Evolutionary conservation across 1,284 basidiomycete species (phyloP).

Genomic region (Fistulina hepatica): DNA sequence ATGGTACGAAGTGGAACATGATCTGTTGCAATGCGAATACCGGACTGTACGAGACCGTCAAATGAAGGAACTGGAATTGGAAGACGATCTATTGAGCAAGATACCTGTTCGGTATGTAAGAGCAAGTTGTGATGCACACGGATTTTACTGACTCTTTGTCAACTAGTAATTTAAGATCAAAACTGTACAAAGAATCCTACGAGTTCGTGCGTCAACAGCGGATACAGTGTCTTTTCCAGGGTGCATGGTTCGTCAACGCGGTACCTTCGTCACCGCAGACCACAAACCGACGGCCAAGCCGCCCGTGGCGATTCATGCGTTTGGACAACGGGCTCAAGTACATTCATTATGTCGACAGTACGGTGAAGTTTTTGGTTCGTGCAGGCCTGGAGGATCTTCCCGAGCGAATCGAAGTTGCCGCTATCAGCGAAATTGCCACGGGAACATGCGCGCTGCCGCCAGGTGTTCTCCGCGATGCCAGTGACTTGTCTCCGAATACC

Average conservation of each 20-base stretch:
- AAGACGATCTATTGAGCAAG: conserved; percentile 83
- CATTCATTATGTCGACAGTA: conserved; percentile 75
- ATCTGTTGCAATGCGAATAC: conserved; percentile 83
- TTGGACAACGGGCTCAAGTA: conserved; percentile 71
- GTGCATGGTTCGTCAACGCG: conserved; percentile 86
- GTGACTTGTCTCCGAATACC: conserved; percentile 36
- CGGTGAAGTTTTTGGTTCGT: conserved; percentile 65
- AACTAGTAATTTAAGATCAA: conserved; percentile 72
- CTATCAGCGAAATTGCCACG: conserved; percentile 68
- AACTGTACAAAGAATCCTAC: conserved; percentile 84
- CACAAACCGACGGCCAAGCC: conserved; percentile 46
- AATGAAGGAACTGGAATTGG: conserved; percentile 87
- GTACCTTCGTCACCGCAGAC: conserved; percentile 40
- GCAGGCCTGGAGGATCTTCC: conserved; percentile 79
- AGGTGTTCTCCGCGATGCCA: conserved; percentile 46
- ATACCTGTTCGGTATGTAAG: conserved; percentile 67
- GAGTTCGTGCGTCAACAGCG: conserved; percentile 90
- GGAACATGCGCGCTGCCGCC: conserved; percentile 68
- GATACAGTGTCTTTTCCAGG: conserved; percentile 77
- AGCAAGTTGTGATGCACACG: neutral
- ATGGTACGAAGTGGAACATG: conserved; percentile 80
- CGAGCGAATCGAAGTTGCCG: conserved; percentile 72
- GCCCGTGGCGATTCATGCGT: conserved; percentile 72
- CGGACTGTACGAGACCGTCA: conserved; percentile 82
- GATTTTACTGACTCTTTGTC: conserved; percentile 1